These are phyloP conservation scores for Parachlorella kessleri DNA, from an alignment of 139 green algal species.

Conservation along the genomic window DNA sequence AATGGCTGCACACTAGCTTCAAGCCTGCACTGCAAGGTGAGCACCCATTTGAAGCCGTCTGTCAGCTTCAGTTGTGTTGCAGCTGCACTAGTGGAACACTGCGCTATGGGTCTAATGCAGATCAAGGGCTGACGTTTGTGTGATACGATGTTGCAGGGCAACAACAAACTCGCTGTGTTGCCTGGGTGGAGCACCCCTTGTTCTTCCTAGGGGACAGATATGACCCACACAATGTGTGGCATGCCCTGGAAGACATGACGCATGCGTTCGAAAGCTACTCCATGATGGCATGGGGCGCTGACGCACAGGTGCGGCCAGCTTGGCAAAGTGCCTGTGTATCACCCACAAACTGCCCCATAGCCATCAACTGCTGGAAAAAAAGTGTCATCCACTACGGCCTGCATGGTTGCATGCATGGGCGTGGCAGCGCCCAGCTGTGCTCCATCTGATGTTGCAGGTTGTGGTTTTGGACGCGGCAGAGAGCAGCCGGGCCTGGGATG, in stretches of 20 bases:
- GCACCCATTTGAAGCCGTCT: neutral
- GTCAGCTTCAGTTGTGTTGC: neutral
- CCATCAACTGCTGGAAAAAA: neutral
- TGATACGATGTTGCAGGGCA: neutral
- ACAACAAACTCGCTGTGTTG: neutral
- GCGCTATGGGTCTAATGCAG: neutral
- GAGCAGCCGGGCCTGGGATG: neutral
- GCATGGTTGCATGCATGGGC: neutral
- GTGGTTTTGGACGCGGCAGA: neutral
- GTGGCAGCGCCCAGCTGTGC: neutral
- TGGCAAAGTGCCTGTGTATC: too few relatives aligned
- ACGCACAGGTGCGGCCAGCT: constrained; percentile 7
- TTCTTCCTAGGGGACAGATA: constrained; percentile 10
- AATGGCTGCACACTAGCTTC: constrained; percentile 3
- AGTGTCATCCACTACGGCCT: neutral
- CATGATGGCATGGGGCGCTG: neutral
- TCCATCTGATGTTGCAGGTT: neutral
- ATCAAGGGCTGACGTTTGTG: neutral
- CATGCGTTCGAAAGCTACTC: constrained; percentile 7
- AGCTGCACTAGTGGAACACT: neutral
- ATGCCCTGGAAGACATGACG: constrained; percentile 5
- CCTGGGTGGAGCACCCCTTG: constrained; percentile 3
- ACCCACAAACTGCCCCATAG: too few relatives aligned
- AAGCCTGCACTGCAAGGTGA: neutral
- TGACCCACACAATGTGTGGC: constrained; percentile 4